phyloP scores from a whole-genome alignment of 176 grass and related monocot genomes.

The Musa itinerans region DNA sequence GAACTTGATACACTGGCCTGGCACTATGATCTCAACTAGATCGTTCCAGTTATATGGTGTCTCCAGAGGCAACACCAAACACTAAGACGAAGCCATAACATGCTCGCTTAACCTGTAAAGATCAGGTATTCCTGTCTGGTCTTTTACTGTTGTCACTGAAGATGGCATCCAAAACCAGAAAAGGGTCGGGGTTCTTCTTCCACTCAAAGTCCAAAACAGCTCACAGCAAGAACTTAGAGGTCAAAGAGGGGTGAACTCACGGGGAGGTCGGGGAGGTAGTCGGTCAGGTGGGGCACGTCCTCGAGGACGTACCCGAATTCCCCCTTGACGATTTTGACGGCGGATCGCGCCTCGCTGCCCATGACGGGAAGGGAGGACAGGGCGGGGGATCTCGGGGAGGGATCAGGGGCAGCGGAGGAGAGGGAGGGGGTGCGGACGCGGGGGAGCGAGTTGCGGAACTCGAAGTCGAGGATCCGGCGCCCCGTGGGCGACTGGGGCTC shows the following conservation, averaged over 20 bases:
- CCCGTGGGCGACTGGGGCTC: conserved; percentile 8
- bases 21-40: background rate
- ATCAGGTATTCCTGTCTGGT: background rate
- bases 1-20: background rate
- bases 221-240: background rate
- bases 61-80: background rate
- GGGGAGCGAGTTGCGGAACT: conserved; percentile 6
- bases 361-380: background rate
- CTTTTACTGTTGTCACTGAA: background rate
- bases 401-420: background rate
- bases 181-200: background rate
- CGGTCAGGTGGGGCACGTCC: conserved; percentile 78
- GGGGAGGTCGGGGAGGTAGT: conserved; percentile 59
- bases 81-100: background rate
- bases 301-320: conserved; percentile 86
- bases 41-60: background rate
- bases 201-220: background rate
- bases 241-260: conserved; percentile 31
- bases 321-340: conserved; percentile 46
- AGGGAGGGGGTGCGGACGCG: background rate
- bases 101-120: background rate
- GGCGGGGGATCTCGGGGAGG: background rate
- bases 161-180: background rate
- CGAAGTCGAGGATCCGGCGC: conserved; percentile 8
- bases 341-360: background rate